Evolutionary conservation across 805 yeast genomes (phyloP).

Genomic region (Saccharomyces jurei): DNA sequence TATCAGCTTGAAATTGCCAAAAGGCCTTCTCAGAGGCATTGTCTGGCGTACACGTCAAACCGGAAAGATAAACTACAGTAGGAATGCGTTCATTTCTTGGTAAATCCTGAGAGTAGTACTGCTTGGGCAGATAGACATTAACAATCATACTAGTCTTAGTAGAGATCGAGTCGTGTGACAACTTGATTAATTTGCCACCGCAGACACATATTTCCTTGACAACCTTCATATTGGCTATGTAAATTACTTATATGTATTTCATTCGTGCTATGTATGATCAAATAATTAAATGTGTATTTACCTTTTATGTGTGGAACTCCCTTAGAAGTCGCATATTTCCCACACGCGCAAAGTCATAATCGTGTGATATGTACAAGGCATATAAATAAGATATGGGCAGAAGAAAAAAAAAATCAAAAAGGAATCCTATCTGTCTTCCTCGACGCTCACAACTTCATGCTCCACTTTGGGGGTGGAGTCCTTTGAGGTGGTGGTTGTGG

Average conservation of each 20-base stretch:
- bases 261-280: not conserved
- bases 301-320: not conserved
- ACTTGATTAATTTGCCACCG: conserved; percentile 70
- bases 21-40: conserved; percentile 92
- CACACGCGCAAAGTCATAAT: not conserved
- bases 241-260: not conserved
- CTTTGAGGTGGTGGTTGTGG: conserved; percentile 2
- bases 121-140: conserved; percentile 72
- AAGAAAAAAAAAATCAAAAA: not conserved
- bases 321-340: not conserved
- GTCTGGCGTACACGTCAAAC: conserved; percentile 87
- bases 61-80: conserved; percentile 71
- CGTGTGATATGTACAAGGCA: not conserved
- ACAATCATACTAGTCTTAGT: conserved; percentile 74
- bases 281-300: not conserved
- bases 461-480: not conserved
- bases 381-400: not conserved
- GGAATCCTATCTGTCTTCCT: not conserved
- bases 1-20: conserved; percentile 70
- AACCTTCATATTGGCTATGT: not conserved
- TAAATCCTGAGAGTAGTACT: conserved; percentile 29
- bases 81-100: conserved; percentile 39
- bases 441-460: not conserved
- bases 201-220: conserved; percentile 33
- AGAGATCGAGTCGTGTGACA: conserved; percentile 59